Evolutionary conservation across 164 flowering plant species (phyloP).

Genomic region (Cinnamomum chago): DNA sequence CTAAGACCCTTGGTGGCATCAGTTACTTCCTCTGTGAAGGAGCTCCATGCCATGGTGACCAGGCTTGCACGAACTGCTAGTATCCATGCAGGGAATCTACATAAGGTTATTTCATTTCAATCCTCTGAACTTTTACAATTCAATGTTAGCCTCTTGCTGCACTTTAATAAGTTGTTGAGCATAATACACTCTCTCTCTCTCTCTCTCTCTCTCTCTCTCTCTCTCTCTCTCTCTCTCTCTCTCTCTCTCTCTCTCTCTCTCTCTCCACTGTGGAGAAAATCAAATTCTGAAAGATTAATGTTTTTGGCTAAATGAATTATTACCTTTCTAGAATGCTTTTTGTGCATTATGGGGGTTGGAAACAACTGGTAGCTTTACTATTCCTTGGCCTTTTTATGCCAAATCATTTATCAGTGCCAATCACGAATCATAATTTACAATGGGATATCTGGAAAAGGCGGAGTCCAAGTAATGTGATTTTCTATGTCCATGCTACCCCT

Average conservation of each 20-base stretch:
- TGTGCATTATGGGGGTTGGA: not conserved
- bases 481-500: not conserved
- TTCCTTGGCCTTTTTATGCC: too few relatives aligned
- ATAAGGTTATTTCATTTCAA: constrained; percentile 41
- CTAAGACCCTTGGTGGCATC: constrained; percentile 71
- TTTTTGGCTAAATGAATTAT: not conserved
- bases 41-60: constrained; percentile 60
- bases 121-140: not conserved
- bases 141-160: not conserved
- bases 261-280: not conserved
- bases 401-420: too few relatives aligned
- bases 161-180: not conserved
- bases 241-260: not conserved
- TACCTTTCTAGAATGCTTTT: not conserved
- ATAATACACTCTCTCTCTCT: too few relatives aligned
- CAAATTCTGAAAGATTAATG: not conserved
- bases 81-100: constrained; percentile 93
- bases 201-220: too few relatives aligned
- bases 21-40: constrained; percentile 60
- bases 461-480: not conserved
- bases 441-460: not conserved
- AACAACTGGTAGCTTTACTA: too few relatives aligned
- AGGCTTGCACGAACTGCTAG: constrained; percentile 81
- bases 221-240: too few relatives aligned
- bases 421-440: too few relatives aligned